phyloP scores from a whole-genome alignment of 495 filamentous ascomycete species.

The Talaromyces thailandensis region DNA sequence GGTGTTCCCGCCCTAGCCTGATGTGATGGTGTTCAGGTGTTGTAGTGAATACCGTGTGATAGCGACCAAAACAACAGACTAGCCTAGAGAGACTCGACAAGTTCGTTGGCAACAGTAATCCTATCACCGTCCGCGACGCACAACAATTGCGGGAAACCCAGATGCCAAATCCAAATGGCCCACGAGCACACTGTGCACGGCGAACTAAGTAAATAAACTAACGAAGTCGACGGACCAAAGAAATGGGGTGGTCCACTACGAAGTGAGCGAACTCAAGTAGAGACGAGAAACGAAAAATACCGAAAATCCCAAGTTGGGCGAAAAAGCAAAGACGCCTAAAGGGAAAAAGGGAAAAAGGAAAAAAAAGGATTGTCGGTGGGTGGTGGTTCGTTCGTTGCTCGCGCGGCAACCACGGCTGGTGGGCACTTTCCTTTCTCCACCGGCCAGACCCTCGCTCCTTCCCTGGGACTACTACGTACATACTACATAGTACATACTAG shows the following conservation, averaged over 20 bases:
- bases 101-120: neutral
- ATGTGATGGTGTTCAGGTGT: neutral
- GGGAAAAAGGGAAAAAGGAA: neutral
- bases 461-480: neutral
- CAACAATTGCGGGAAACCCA: neutral
- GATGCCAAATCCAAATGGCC: too few species aligned
- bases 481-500: neutral
- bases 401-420: neutral
- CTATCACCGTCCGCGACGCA: neutral
- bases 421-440: too few species aligned
- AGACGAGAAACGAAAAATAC: neutral
- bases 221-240: neutral
- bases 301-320: neutral
- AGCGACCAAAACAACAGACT: neutral
- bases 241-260: neutral
- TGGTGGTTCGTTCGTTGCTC: neutral
- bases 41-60: neutral
- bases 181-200: neutral
- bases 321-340: too few species aligned
- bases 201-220: neutral
- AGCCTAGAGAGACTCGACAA: neutral
- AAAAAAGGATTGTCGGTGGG: neutral
- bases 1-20: neutral
- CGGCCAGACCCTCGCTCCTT: constrained; percentile 1
- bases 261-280: neutral